Evolutionary conservation across 2,329 filamentous ascomycete genomes (phyloP).

Genomic region (Botrytis cinerea): DNA sequence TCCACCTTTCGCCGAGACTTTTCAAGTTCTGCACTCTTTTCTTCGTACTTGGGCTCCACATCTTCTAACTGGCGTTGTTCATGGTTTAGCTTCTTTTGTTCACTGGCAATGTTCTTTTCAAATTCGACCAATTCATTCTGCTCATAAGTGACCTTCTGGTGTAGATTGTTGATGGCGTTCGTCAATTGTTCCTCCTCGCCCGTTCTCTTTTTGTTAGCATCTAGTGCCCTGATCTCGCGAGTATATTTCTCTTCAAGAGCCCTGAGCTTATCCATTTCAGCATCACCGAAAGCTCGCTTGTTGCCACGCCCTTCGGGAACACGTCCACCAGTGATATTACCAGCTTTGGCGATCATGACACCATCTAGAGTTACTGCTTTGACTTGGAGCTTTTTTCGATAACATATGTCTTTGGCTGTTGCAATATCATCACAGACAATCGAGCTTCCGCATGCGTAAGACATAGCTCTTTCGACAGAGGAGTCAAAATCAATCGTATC

Average conservation of each 20-base stretch:
- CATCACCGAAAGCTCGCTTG: slow-evolving; percentile 84
- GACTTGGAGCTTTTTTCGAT: slow-evolving; percentile 77
- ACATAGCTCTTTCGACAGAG: slow-evolving; percentile 85
- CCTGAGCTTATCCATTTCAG: slow-evolving; percentile 82
- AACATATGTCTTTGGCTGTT: slow-evolving; percentile 87
- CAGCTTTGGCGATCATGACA: slow-evolving; percentile 95
- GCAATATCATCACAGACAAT: slow-evolving; percentile 89
- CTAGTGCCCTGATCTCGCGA: slow-evolving; percentile 76
- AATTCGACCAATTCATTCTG: slow-evolving; percentile 77
- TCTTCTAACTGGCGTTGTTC: slow-evolving; percentile 73
- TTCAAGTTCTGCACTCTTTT: slow-evolving; percentile 69
- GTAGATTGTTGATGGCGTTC: slow-evolving; percentile 75
- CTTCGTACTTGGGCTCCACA: slow-evolving; percentile 73
- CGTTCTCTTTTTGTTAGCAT: slow-evolving; percentile 73
- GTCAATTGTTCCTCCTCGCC: slow-evolving; percentile 79
- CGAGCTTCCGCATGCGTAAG: slow-evolving; percentile 90
- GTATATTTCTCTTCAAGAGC: slow-evolving; percentile 73
- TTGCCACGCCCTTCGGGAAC: slow-evolving; percentile 72
- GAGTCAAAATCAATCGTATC: slow-evolving; percentile 95
- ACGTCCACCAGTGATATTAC: slow-evolving; percentile 93
- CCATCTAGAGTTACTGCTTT: slow-evolving; percentile 95
- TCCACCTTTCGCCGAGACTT: slow-evolving; percentile 58
- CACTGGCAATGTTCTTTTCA: slow-evolving; percentile 80
- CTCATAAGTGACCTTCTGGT: slow-evolving; percentile 70
- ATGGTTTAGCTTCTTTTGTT: slow-evolving; percentile 77